phyloP scores from a whole-genome alignment of 2,329 filamentous ascomycete species.

The Diplodia mutila region DNA sequence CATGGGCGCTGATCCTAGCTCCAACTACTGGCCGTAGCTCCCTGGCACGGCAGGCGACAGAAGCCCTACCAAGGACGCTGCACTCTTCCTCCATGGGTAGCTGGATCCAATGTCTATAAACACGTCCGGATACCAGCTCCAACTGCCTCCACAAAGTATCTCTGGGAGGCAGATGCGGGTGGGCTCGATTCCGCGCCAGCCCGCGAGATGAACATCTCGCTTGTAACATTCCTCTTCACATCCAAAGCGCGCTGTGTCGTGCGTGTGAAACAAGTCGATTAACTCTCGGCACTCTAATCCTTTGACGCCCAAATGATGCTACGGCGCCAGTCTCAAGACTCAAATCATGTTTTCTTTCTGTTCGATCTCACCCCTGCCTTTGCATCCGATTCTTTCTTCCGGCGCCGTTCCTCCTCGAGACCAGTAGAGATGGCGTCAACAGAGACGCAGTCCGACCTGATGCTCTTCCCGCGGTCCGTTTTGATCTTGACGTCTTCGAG shows the following conservation, averaged over 20 bases:
- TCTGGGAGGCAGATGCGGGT: too few relatives aligned
- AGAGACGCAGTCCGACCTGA: background rate
- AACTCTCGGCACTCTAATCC: background rate
- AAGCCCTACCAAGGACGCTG: too few relatives aligned
- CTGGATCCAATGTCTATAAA: too few relatives aligned
- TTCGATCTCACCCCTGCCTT: background rate
- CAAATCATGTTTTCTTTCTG: background rate
- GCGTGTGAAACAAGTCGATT: slow-evolving; percentile 8
- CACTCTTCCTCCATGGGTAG: too few relatives aligned
- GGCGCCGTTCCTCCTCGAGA: slow-evolving; percentile 4
- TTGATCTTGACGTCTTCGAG: slow-evolving; percentile 12
- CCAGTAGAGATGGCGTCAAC: slow-evolving; percentile 13
- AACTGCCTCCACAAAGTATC: too few relatives aligned
- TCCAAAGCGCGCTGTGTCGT: too few relatives aligned
- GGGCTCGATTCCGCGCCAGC: too few relatives aligned
- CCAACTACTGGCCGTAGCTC: too few relatives aligned
- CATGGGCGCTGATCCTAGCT: too few relatives aligned
- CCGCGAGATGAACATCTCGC: background rate
- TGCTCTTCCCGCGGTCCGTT: slow-evolving; percentile 18
- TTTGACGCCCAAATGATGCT: background rate
- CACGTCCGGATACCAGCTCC: too few relatives aligned
- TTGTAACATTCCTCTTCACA: background rate
- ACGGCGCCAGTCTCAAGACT: background rate
- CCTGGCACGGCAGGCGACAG: too few relatives aligned
- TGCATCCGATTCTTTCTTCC: background rate